These are phyloP conservation scores for Apiospora pterosperma DNA, from an alignment of 2,329 filamentous ascomycete genomes.

Conservation along the genomic window DNA sequence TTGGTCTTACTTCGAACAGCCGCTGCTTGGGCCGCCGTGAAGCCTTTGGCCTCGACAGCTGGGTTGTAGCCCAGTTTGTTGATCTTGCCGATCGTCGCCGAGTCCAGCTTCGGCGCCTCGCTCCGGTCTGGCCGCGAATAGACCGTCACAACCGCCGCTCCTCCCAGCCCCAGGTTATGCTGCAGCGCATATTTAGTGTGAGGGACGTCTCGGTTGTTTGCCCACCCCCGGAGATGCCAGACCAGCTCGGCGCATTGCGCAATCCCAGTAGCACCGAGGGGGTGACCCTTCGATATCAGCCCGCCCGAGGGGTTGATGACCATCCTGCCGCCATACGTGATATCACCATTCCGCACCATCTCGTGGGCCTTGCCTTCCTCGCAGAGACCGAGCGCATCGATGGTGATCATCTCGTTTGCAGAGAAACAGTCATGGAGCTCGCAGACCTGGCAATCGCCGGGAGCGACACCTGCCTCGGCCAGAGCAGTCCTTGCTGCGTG, in stretches of 20 bases:
- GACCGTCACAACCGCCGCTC: constrained; percentile 85
- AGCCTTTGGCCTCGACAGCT: constrained; percentile 83
- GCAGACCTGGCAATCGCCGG: constrained; percentile 74
- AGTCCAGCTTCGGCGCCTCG: constrained; percentile 56
- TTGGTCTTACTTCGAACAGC: constrained; percentile 67
- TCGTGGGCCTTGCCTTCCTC: constrained; percentile 85
- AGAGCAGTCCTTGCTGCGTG: constrained; percentile 68
- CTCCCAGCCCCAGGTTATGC: constrained; percentile 90
- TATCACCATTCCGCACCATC: constrained; percentile 80
- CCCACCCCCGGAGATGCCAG: constrained; percentile 95
- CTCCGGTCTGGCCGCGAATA: constrained; percentile 81
- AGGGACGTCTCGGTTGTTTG: constrained; percentile 76
- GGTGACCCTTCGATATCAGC: constrained; percentile 93
- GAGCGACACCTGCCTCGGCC: constrained; percentile 66
- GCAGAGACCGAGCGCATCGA: constrained; percentile 80
- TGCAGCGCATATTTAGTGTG: constrained; percentile 74
- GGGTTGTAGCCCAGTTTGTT: constrained; percentile 86
- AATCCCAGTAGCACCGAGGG: constrained; percentile 88
- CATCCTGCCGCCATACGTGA: constrained; percentile 82
- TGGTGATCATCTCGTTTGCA: constrained; percentile 86
- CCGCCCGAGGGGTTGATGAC: constrained; percentile 93
- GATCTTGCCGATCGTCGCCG: constrained; percentile 59
- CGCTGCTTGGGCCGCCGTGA: constrained; percentile 72
- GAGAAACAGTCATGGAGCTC: constrained; percentile 98
- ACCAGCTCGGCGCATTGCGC: constrained; percentile 94